Percentiles rank a stretch among this genome's conserved stretches.
Evolutionary conservation across 176 grass and related monocot genomes (phyloP).

Genomic region (Secale cereale): DNA sequence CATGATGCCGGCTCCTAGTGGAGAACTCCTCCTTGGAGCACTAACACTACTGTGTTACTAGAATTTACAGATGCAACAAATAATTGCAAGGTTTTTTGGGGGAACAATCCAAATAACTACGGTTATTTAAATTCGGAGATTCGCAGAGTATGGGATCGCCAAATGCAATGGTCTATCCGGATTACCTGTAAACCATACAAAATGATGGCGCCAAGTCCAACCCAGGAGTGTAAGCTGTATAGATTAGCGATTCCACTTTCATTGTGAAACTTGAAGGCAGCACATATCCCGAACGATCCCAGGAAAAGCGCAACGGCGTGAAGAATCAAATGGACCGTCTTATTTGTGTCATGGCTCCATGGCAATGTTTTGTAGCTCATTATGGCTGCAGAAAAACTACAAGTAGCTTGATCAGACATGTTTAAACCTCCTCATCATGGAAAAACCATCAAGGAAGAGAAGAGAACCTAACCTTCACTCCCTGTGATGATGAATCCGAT

Average conservation of each 20-base stretch:
- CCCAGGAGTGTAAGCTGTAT: slow-evolving; percentile 93
- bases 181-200: slow-evolving; percentile 76
- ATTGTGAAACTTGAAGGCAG: slow-evolving; percentile 85
- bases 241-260: slow-evolving; percentile 74
- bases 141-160: neutral
- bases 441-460: neutral
- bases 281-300: slow-evolving; percentile 60
- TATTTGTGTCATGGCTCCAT: slow-evolving; percentile 67
- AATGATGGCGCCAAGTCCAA: slow-evolving; percentile 69
- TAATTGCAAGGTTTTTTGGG: neutral
- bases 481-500: slow-evolving; percentile 80
- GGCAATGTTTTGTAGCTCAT: slow-evolving; percentile 79
- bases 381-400: slow-evolving; percentile 53
- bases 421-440: neutral
- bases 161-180: neutral
- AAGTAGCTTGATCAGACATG: slow-evolving; percentile 17
- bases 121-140: neutral
- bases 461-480: slow-evolving; percentile 58
- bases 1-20: neutral
- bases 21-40: neutral
- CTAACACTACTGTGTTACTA: neutral
- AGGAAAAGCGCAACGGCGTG: slow-evolving; percentile 62
- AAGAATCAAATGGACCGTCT: slow-evolving; percentile 64
- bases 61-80: neutral
- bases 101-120: neutral